Evolutionary conservation across 495 filamentous ascomycete genomes (phyloP).

Genomic region (Aspergillus indologenus): DNA sequence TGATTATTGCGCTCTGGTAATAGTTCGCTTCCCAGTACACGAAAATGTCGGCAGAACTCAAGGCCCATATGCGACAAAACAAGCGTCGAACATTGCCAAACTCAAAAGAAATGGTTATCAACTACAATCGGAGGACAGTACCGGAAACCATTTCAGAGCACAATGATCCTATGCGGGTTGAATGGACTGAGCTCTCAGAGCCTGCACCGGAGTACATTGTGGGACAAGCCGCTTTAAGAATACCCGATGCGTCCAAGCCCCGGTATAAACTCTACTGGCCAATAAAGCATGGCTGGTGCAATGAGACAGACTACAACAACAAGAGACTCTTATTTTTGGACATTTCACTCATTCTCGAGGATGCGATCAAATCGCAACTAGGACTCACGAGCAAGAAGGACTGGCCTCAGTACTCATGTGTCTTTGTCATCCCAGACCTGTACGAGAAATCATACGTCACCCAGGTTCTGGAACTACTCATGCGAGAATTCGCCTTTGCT

Average conservation of each 20-base stretch:
- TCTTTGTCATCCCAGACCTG: constrained; percentile 91
- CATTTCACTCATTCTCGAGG: constrained; percentile 79
- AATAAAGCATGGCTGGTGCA: constrained; percentile 78
- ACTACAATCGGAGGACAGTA: constrained; percentile 78
- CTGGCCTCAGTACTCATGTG: constrained; percentile 88
- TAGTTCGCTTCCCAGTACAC: constrained; percentile 74
- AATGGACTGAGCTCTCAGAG: constrained; percentile 88
- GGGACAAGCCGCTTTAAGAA: constrained; percentile 75
- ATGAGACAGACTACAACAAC: constrained; percentile 81
- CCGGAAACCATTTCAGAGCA: constrained; percentile 87
- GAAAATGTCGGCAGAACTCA: constrained; percentile 80
- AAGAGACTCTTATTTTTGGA: constrained; percentile 77
- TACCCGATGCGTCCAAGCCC: constrained; percentile 85
- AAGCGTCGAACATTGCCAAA: constrained; percentile 92
- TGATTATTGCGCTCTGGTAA: constrained; percentile 15
- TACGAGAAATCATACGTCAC: constrained; percentile 92
- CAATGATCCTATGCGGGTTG: constrained; percentile 86
- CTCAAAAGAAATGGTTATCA: constrained; percentile 89
- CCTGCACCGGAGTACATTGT: constrained; percentile 69
- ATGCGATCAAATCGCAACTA: constrained; percentile 78
- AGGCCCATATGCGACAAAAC: constrained; percentile 83
- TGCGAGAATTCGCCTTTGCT: constrained; percentile 84
- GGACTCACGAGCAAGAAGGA: constrained; percentile 71
- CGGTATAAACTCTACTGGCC: constrained; percentile 92
- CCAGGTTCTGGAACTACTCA: constrained; percentile 74